Conservation (phyloP, 352 stramenopile species). For the Pythium myriotylum region DNA sequence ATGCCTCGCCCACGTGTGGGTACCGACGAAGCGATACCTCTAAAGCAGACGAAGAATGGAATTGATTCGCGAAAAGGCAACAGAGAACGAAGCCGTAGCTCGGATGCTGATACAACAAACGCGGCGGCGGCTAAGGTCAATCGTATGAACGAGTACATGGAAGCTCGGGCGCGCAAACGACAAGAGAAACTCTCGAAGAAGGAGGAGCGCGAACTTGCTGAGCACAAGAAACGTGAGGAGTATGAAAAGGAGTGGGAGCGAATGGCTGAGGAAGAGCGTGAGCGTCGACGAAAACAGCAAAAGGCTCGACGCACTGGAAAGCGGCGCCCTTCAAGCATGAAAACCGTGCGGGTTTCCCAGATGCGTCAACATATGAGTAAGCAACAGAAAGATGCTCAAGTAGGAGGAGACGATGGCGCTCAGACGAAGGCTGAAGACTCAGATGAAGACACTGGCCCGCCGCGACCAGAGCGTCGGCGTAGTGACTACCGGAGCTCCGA, state of each 20-base stretch:
- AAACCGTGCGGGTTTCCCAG: slow-evolving; percentile 81
- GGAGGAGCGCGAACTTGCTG: slow-evolving; percentile 67
- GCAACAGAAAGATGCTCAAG: slow-evolving; percentile 44
- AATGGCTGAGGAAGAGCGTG: slow-evolving; percentile 86
- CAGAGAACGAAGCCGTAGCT: slow-evolving; percentile 27
- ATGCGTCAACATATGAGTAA: slow-evolving; percentile 85
- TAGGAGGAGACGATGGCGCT: slow-evolving; percentile 1
- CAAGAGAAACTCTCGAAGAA: slow-evolving; percentile 81
- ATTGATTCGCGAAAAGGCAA: slow-evolving; percentile 12
- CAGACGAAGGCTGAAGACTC: slow-evolving; percentile 11
- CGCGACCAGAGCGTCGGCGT: slow-evolving; percentile 39
- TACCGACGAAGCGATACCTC: background rate
- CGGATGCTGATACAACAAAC: slow-evolving; percentile 26
- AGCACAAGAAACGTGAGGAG: slow-evolving; percentile 79
- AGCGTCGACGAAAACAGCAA: slow-evolving; percentile 83
- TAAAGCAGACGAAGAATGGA: background rate
- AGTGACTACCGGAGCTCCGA: slow-evolving; percentile 61
- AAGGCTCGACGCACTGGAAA: slow-evolving; percentile 64
- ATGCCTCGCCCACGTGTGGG: background rate
- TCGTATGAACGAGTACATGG: slow-evolving; percentile 91
- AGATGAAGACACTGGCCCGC: slow-evolving; percentile 43
- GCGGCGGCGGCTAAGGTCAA: slow-evolving; percentile 44
- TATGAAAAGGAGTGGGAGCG: slow-evolving; percentile 90
- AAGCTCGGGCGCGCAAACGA: slow-evolving; percentile 73
- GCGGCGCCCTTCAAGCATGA: slow-evolving; percentile 77